Evolutionary conservation across 345 rosid genomes (phyloP), one percentile per base, ranked within the genome.

Genomic region (Toxicodendron radicans): DNA sequence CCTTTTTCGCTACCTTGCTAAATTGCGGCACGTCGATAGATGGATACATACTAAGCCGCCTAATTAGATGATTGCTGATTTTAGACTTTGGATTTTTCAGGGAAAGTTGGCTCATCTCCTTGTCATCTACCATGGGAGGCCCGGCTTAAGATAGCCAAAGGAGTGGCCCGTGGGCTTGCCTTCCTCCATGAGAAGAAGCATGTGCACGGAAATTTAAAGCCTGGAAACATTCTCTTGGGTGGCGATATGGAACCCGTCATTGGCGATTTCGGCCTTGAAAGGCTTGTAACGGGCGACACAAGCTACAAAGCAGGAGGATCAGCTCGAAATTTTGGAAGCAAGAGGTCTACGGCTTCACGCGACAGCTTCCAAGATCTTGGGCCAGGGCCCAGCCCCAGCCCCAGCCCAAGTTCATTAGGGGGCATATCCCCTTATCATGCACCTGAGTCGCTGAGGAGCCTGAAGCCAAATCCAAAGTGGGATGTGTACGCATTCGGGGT

Each of bases 191-290:
- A 95, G 56, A 93, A 89, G 85, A 93, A 88, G 78, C 92, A 91
- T 7, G 91, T 95, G 49, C 94, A 95, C 41, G 98, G 91, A 21
- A 95, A 93, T 75, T 80, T 95, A 66, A 95, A 93, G 85, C 99
- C 98, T 66, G 84, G 95, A 51, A 91, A 95, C 64, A 87, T 95
- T 65, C 92, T 95, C 3, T 75, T 95, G 81, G 91, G 93, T 23
- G 10, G 77, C 1, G 86, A 93, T 54, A 85, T 90, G 93, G 97
- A 91, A 75, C 99, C 99, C 3, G 87, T 75, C 65, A 79, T 95
- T 0, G 96, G 97, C 2, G 97, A 95, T 76, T 93, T 95, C 43
- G 98, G 99, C 23, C 94, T 95, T 3, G 97, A 95, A 38, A 87
- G 78, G 80, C 91, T 95, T 64, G 58, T 90, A 2, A 78, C 86